Conservation (phyloP, 257 asterid species). For the Nyctanthes arbortristis region DNA sequence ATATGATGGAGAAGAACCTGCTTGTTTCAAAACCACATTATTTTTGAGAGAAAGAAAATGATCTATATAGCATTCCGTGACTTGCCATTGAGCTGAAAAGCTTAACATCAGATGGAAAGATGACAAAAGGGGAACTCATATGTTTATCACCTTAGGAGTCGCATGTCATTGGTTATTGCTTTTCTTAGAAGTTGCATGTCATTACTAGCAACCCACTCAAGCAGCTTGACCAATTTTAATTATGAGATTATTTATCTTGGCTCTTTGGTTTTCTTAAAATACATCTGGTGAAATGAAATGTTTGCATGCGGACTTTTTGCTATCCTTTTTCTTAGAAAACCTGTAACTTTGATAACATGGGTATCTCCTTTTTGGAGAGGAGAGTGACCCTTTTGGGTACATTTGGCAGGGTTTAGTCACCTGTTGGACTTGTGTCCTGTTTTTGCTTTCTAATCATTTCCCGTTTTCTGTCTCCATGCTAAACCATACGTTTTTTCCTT, state of each 20-base stretch:
- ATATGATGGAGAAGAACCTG: too few species aligned
- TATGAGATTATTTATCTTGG: background rate
- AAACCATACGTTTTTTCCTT: background rate
- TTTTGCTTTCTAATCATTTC: conserved; percentile 1
- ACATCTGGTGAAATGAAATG: background rate
- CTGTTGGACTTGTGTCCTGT: conserved; percentile 8
- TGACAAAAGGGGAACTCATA: background rate
- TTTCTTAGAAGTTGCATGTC: too few species aligned
- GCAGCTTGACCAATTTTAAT: background rate
- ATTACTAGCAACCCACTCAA: background rate
- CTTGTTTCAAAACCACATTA: too few species aligned
- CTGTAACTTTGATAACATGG: background rate
- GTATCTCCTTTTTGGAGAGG: background rate
- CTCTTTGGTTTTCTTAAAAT: background rate
- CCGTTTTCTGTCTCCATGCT: conserved; percentile 5
- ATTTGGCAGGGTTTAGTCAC: conserved; percentile 6
- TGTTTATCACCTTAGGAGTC: background rate
- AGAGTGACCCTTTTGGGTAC: conserved; percentile 9
- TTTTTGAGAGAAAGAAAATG: too few species aligned
- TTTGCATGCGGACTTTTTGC: background rate
- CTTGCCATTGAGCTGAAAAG: too few species aligned
- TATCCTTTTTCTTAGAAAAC: background rate
- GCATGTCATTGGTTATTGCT: background rate
- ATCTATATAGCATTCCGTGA: too few species aligned
- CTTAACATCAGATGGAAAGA: background rate